Base-by-base conservation (phyloP, 2,329 filamentous ascomycete species). In the Aspergillus caelatus region DNA sequence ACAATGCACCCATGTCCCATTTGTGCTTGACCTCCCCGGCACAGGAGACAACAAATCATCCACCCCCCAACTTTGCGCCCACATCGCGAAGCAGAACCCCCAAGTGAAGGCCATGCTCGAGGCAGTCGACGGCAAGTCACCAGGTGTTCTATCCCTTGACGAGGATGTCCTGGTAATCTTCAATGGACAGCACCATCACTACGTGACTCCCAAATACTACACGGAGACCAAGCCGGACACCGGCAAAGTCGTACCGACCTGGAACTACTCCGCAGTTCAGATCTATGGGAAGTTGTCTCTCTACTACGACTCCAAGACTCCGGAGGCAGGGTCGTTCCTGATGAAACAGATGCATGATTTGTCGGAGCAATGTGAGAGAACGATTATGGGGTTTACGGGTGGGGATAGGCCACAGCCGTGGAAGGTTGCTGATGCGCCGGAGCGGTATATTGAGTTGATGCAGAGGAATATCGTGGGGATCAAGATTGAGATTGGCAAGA, bases 141-240 rank as follows among this genome's bases (percentile, higher is more conserved):
- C 26, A 2, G 5, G 19, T 1, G 74, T 23, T 73, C 83, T n/a
- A 19, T 53, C 10, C 70, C 86, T 41, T 21, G 41, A 48, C 1
- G 9, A 54, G 1, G 88, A 90, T 61, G 86, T 91, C 1, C 73
- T 88, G 30, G 79, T 91, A 3, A 77, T 90, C 19, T 91, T 91
- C 80, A 90, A 82, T 52, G 81, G 80, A 0, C 79, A 83, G 0
- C 73, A 80, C 1, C 83, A 90, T 45, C 86, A 89, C 75, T 91
- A 91, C 68, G 84, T 91, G 6, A 90, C 89, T 0, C 87, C 89
- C 0, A 88, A 89, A 65, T 91, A 90, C 76, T 91, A 91, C 77
- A 81, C 77, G 14, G 82, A 87, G 66, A 90, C 89, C 0, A 91
- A 91, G 71, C 88, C 88, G 0, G 72, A 70, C 0, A 88, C 84